These are phyloP conservation scores for Rhodotorula diobovata DNA, from an alignment of 768 basidiomycete genomes.

Conservation along the genomic window DNA sequence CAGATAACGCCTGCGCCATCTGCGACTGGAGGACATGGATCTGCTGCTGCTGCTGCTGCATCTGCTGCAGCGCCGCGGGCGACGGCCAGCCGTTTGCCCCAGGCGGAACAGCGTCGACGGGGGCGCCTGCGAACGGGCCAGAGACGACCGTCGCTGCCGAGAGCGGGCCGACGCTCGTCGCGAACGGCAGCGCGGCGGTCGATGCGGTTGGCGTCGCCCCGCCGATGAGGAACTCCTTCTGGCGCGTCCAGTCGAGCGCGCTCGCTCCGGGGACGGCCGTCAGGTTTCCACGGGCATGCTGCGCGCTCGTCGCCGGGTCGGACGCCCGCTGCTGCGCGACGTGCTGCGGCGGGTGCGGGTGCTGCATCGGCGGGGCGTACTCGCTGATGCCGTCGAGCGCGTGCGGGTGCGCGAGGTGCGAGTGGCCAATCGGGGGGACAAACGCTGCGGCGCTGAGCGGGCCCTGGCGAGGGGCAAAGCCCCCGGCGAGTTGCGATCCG, in stretches of 20 bases:
- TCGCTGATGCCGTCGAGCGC: slow-evolving; percentile 27
- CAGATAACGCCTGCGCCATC: slow-evolving; percentile 35
- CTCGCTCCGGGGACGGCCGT: slow-evolving; percentile 26
- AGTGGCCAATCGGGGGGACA: slow-evolving; percentile 52
- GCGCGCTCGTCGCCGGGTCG: not conserved
- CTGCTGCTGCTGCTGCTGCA: slow-evolving; percentile 27
- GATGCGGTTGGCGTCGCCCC: not conserved
- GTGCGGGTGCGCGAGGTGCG: slow-evolving; percentile 23
- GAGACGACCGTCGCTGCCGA: not conserved
- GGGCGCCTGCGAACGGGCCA: slow-evolving; percentile 18
- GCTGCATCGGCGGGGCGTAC: slow-evolving; percentile 4
- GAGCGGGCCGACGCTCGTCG: not conserved
- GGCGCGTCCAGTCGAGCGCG: slow-evolving; percentile 24
- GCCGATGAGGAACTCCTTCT: slow-evolving; percentile 35
- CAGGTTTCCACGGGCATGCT: slow-evolving; percentile 7
- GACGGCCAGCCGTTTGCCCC: not conserved
- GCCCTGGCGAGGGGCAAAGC: slow-evolving; percentile 40
- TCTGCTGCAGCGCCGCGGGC: slow-evolving; percentile 29
- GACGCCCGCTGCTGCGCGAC: slow-evolving; percentile 16
- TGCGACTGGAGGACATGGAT: slow-evolving; percentile 38
- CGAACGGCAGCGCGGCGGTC: not conserved
- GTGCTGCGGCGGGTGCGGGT: not conserved
- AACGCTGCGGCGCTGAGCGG: slow-evolving; percentile 57
- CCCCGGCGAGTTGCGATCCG: not conserved
- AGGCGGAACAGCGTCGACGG: not conserved